Evolutionary conservation across 179 eudicot genomes (phyloP).

Genomic region (Silene vulgaris): DNA sequence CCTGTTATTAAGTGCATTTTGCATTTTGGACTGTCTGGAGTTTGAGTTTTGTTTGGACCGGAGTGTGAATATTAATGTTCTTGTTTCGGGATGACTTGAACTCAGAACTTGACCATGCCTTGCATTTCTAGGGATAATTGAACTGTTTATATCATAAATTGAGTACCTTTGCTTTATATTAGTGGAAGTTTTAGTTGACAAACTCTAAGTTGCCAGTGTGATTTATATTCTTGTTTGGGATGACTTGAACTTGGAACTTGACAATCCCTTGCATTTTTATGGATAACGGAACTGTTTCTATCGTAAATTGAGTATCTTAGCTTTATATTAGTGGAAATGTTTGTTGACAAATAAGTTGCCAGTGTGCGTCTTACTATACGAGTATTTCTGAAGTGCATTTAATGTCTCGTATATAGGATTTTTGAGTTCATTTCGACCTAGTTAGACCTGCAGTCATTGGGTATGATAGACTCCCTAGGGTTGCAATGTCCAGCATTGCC

Average conservation of each 20-base stretch:
- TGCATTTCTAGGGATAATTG: background rate
- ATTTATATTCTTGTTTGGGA: background rate
- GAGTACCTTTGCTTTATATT: constrained; percentile 1
- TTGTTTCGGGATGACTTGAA: constrained; percentile 9
- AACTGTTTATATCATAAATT: background rate
- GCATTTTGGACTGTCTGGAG: constrained; percentile 9
- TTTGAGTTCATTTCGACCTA: constrained; percentile 10
- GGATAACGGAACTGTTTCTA: constrained; percentile 1
- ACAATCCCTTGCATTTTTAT: background rate
- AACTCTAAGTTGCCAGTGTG: background rate
- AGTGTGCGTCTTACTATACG: background rate
- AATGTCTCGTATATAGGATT: background rate
- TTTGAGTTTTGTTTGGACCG: background rate
- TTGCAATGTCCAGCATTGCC: background rate
- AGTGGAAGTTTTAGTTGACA: background rate
- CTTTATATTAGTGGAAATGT: constrained; percentile 1
- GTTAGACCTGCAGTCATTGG: background rate
- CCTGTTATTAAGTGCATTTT: constrained; percentile 12
- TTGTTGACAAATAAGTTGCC: background rate
- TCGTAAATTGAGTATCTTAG: no score
- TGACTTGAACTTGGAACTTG: constrained; percentile 18
- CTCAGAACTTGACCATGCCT: constrained; percentile 8
- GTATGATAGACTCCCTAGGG: background rate
- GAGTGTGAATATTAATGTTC: background rate
- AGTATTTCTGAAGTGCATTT: constrained; percentile 7